phyloP scores from a whole-genome alignment of 164 flowering plant genomes.

The Malania oleifera region DNA sequence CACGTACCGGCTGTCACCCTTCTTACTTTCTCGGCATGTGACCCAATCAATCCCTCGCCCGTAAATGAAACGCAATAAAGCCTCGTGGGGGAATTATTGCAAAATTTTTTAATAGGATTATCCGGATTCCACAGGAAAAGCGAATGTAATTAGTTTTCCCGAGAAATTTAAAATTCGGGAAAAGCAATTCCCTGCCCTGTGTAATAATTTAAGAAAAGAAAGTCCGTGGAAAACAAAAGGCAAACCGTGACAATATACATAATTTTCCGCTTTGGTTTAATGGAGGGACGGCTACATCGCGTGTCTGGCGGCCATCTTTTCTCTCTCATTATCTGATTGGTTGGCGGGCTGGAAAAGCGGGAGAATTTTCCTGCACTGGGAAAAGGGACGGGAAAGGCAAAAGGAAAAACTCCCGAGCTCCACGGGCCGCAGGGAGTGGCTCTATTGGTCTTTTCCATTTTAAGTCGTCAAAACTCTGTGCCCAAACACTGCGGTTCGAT shows the following conservation, averaged over 20 bases:
- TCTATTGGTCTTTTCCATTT: not conserved
- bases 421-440: no score
- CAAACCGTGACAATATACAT: no score
- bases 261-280: not conserved
- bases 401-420: no score
- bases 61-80: no score
- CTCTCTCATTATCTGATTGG: not conserved
- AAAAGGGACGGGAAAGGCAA: no score
- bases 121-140: not conserved
- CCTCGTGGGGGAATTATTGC: not conserved
- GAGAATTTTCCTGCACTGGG: no score
- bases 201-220: no score
- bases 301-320: slow-evolving; percentile 5
- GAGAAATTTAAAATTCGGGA: not conserved
- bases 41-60: not conserved
- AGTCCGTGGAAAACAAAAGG: no score
- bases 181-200: no score
- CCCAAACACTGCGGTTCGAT: not conserved
- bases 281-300: not conserved
- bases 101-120: not conserved
- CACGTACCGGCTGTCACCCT: no score
- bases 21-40: not conserved
- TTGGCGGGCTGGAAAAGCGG: no score
- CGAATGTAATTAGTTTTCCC: not conserved
- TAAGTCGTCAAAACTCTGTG: not conserved